Percentiles rank a stretch among this genome's conserved stretches.
Conservation (phyloP, 1,139 yeast species). For the Yamadazyma atlantica region DNA sequence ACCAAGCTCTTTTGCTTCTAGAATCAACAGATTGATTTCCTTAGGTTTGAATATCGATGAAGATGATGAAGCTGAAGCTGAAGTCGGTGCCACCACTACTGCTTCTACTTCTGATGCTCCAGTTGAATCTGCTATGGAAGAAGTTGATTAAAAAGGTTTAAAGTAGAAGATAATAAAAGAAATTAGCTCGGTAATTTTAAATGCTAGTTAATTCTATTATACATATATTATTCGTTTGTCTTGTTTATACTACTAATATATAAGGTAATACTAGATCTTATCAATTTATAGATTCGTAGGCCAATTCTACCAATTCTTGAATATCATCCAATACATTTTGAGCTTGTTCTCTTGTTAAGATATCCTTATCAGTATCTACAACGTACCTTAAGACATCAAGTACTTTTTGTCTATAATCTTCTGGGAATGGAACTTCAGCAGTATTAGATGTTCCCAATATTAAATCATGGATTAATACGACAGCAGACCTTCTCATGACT, state of each 20-base stretch:
- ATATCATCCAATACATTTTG: conserved; percentile 42
- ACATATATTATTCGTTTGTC: conserved; percentile 4
- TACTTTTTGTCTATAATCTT: conserved; percentile 42
- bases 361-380: conserved; percentile 50
- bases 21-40: conserved; percentile 97
- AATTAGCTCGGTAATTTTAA: conserved; percentile 1
- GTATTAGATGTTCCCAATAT: conserved; percentile 44
- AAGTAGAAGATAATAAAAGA: not conserved
- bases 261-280: conserved; percentile 3
- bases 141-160: conserved; percentile 86
- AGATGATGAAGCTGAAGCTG: conserved; percentile 61
- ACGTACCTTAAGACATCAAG: conserved; percentile 44
- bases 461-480: conserved; percentile 67
- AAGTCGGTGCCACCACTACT: conserved; percentile 49
- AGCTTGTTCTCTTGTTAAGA: conserved; percentile 61
- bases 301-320: conserved; percentile 29
- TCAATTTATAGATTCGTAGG: conserved; percentile 11
- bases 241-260: conserved; percentile 3
- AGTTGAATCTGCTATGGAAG: conserved; percentile 98
- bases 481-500: conserved; percentile 72
- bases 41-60: conserved; percentile 98
- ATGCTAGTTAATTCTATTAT: not conserved
- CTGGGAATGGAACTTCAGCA: conserved; percentile 50
- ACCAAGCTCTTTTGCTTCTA: conserved; percentile 94
- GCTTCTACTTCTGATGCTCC: conserved; percentile 61